Percentiles rank a stretch among this genome's conserved stretches.
These are phyloP conservation scores for Eutypella sp. DNA, from an alignment of 2,329 filamentous ascomycete species.

Conservation along the genomic window DNA sequence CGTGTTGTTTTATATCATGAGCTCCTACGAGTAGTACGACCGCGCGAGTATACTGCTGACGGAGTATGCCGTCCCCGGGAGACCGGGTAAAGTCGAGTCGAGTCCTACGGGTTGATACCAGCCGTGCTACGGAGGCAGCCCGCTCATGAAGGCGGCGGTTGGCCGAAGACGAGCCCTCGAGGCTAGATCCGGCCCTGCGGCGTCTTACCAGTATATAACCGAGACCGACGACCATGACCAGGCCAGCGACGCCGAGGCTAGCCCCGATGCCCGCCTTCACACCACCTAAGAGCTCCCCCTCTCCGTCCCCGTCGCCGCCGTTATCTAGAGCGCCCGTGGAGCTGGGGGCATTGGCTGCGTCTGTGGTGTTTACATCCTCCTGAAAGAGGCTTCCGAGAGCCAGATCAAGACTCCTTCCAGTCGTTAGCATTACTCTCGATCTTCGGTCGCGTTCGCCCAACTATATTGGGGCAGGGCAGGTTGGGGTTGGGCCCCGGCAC, in stretches of 20 bases:
- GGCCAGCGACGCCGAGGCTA: conserved; percentile 22
- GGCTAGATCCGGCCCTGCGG: conserved; percentile 14
- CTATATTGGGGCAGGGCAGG: conserved; percentile 17
- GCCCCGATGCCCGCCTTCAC: conserved; percentile 31
- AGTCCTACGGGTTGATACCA: conserved; percentile 1
- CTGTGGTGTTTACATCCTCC: too few relatives aligned
- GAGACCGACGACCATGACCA: conserved; percentile 16
- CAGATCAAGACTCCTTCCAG: conserved; percentile 28
- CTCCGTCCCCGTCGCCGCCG: too few relatives aligned
- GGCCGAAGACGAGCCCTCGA: too few relatives aligned
- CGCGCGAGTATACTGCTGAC: too few relatives aligned
- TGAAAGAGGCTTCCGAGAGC: too few relatives aligned
- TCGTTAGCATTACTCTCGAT: conserved; percentile 23
- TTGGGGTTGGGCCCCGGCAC: conserved; percentile 35
- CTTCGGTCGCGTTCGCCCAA: conserved; percentile 11
- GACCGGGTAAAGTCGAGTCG: not conserved
- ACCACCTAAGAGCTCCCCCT: conserved; percentile 22
- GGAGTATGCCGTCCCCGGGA: too few relatives aligned
- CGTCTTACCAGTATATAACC: conserved; percentile 24
- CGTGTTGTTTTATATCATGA: too few relatives aligned
- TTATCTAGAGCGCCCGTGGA: too few relatives aligned
- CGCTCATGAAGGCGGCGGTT: not conserved
- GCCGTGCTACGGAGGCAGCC: not conserved
- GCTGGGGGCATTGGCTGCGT: too few relatives aligned
- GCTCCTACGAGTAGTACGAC: too few relatives aligned